These are phyloP conservation scores for Cryptosporidium meleagridis DNA, from an alignment of 169 alveolate genomes.

Conservation along the genomic window DNA sequence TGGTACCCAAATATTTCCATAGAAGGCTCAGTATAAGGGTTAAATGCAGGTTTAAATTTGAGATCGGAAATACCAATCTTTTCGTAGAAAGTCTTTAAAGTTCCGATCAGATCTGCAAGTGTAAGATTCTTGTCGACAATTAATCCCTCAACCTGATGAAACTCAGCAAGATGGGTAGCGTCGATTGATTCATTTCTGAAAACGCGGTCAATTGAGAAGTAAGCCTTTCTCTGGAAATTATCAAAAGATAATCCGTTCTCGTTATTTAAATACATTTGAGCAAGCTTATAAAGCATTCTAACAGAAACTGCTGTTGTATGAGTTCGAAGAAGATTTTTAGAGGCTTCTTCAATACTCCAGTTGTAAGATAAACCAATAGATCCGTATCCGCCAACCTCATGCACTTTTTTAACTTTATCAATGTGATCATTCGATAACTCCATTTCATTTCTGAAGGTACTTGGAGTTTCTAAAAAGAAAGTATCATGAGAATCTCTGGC, in stretches of 20 bases:
- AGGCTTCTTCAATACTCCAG: constrained; percentile 91
- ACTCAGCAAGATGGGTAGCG: constrained; percentile 99
- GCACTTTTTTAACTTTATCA: constrained; percentile 92
- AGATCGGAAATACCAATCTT: constrained; percentile 93
- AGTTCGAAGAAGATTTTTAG: constrained; percentile 92
- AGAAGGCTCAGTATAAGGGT: constrained; percentile 99
- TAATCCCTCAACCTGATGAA: constrained; percentile 97
- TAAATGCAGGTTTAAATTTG: constrained; percentile 99
- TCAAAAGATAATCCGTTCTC: constrained; percentile 56
- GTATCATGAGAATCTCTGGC: constrained; percentile 99
- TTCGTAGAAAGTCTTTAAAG: constrained; percentile 90
- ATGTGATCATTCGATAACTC: constrained; percentile 86
- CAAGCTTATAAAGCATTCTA: constrained; percentile 92
- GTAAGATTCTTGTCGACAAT: constrained; percentile 93
- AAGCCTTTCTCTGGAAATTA: constrained; percentile 89
- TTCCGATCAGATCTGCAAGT: constrained; percentile 91
- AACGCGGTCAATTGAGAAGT: constrained; percentile 98
- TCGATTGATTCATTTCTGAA: constrained; percentile 99
- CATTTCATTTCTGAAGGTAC: constrained; percentile 71
- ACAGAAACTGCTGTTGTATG: constrained; percentile 99
- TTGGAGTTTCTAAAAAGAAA: constrained; percentile 91
- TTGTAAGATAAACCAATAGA: constrained; percentile 98
- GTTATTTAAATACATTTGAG: constrained; percentile 89
- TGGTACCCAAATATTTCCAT: constrained; percentile 99
- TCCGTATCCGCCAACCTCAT: constrained; percentile 94